Evolutionary conservation across 208 protist species (phyloP), one percentile per base, ranked within the genome.

Genomic region (Angomonas desouzai): DNA sequence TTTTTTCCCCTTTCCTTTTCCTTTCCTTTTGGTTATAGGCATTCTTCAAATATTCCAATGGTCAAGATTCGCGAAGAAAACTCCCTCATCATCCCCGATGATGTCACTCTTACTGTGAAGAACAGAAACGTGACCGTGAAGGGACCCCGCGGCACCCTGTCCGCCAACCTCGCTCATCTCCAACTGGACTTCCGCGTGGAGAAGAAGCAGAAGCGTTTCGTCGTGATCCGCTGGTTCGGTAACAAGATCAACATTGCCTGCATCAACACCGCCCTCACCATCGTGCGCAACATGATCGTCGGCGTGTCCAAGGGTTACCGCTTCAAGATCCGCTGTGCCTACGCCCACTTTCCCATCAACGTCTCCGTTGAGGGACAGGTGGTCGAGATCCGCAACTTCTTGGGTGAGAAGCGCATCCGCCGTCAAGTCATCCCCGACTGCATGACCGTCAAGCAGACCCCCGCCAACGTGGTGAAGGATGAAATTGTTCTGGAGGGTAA

Each of bases 301-400:
- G 99, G 99, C 79, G 98, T 99, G 57, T 99, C 95, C 59, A 95
- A 97, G 76, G 99, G 99, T 68, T 99, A 92, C 86, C 80, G 96
- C 76, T 99, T 99, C 96, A 99, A 98, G 87, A 98, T 99, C 87
- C 91, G 96, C 64, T 97, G 98, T 66, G 98, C 99, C 62, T 99
- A 99, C 85, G 97, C 97, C 25, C 98, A 99, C 91, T 99, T 99
- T 87, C 99, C 98, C 72, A 99, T 99, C 80, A 98, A 98, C 74
- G 84, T 97, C 48, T 83, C 79, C 20, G 79, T 99, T 68, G 82
- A 97, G 63, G 89, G 85, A 56, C 97, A 94, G 74, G 70, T 68
- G 33, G 82, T 99, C 61, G 97, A 99, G 83, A 98, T 99, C 79
- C 95, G 97, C 72, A 99, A 99, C 90, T 99, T 99, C 95, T 85